A percentile compares a stretch with the other conserved stretches of the same genome.
Evolutionary conservation across 371 early-diverging fungal species (phyloP).

Genomic region (Entomophthora muscae): DNA sequence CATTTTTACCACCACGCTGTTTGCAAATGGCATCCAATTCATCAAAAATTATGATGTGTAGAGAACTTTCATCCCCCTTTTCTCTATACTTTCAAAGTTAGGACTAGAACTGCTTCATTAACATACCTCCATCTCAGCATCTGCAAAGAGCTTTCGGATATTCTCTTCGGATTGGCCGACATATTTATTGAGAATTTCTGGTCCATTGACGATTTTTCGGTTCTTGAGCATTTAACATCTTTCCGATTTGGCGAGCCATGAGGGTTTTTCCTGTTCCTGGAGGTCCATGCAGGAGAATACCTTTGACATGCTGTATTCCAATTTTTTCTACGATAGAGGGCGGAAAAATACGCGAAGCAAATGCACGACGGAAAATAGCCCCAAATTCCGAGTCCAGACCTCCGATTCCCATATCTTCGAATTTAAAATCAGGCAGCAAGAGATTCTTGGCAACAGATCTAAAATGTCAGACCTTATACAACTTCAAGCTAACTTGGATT

Average conservation of each 20-base stretch:
- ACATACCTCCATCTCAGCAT: constrained; percentile 78
- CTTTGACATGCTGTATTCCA: constrained; percentile 98
- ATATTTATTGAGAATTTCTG: constrained; percentile 95
- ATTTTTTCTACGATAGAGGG: constrained; percentile 81
- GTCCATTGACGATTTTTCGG: constrained; percentile 98
- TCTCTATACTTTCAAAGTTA: constrained; percentile 63
- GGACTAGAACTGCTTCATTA: neutral
- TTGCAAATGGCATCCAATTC: constrained; percentile 99
- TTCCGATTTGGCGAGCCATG: constrained; percentile 98
- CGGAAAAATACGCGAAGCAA: constrained; percentile 98
- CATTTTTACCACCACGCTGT: constrained; percentile 87
- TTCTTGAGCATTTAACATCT: constrained; percentile 92
- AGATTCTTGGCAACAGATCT: constrained; percentile 41
- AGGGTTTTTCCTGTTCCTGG: constrained; percentile 99
- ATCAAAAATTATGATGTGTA: constrained; percentile 99
- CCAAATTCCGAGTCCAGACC: constrained; percentile 96
- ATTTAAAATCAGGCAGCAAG: constrained; percentile 90
- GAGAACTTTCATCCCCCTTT: constrained; percentile 81
- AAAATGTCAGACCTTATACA: neutral
- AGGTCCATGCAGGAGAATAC: constrained; percentile 78
- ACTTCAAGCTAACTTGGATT: constrained; percentile 5
- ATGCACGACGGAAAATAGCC: constrained; percentile 97
- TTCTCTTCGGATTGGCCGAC: constrained; percentile 99
- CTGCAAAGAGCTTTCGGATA: constrained; percentile 92
- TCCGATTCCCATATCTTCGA: constrained; percentile 99